Base-by-base conservation (phyloP, 805 yeast species). In the Teunomyces cretensis region DNA sequence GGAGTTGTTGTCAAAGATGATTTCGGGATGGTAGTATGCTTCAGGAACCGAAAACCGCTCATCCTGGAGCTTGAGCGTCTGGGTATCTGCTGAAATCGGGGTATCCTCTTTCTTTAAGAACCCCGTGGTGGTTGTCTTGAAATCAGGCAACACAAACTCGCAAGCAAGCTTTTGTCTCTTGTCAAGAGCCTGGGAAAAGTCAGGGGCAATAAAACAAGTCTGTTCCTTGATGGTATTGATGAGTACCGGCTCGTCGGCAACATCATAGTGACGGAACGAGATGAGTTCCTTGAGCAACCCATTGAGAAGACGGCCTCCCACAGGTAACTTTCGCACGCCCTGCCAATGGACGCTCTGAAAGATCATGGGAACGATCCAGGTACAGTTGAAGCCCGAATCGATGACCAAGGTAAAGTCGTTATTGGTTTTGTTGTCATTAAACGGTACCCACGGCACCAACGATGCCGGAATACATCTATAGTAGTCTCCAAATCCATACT, bases 31-130 rank as follows among this genome's bases (percentile, higher is more conserved):
- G 63, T 88, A 91, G 30, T 87, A 70, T 1, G 88, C 72, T 59
- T 94, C 99, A 0, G 98, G 97, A 2, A 87, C 79, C 1, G 88
- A 76, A 64, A 94, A 92, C 45, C 97, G 67, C 63, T 94, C 99
- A 62, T 92, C 97, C 19, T 74, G 75, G 5, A 94, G 72, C 41
- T 75, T 68, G 30, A 92, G 67, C 1, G 83, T 73, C 61, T 91
- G 97, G 9, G 78, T 70, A 39, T 81, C 85, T 16, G 47, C 39
- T 4, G 52, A 45, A 9, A 47, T 33, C 30, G 44, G 46, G 33
- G 56, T 52, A 19, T 52, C 49, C 7, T 74, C 68, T 6, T 73
- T 48, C 16, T 52, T 62, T 1, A 86, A 80, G 56, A 83, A 86
- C 0, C 99, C 99, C 8, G 82, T 72, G 36, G 83, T 78, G 6